Conservation (phyloP, 257 asterid genomes). For the Jaltomata sinuosa region DNA sequence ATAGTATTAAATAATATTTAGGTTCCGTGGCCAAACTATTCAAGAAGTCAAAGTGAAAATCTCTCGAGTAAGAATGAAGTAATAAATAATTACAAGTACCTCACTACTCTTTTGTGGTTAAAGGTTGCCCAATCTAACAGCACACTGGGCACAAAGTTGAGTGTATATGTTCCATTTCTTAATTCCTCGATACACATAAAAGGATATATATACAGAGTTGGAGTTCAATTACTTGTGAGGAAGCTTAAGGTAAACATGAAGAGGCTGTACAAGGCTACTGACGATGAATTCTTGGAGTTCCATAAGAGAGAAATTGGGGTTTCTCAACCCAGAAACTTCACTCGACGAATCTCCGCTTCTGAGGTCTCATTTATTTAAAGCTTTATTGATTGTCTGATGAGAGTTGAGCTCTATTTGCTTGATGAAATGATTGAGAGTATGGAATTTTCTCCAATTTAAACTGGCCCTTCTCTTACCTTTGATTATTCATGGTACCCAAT, state of each 20-base stretch:
- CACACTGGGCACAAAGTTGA: too few species aligned
- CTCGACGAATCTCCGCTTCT: conserved; percentile 59
- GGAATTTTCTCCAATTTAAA: neutral
- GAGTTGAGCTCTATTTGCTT: neutral
- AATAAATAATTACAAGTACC: too few species aligned
- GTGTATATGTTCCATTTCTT: too few species aligned
- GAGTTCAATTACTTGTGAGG: neutral
- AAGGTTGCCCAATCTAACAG: too few species aligned
- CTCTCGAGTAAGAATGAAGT: too few species aligned
- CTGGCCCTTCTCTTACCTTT: neutral
- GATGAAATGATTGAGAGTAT: neutral
- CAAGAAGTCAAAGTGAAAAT: too few species aligned
- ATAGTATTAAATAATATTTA: too few species aligned
- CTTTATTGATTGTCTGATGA: neutral
- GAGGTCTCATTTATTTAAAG: conserved; percentile 28
- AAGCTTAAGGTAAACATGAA: conserved; percentile 22
- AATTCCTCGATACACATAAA: too few species aligned
- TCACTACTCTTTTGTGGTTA: too few species aligned
- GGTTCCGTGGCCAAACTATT: too few species aligned
- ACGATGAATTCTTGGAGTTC: conserved; percentile 39
- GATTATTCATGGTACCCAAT: neutral
- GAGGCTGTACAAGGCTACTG: conserved; percentile 18
- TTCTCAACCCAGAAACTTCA: conserved; percentile 37
- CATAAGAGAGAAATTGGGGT: conserved; percentile 53
- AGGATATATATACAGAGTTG: neutral